Evolutionary conservation across 345 rosid genomes (phyloP).

Genomic region (Syzygium grande): DNA sequence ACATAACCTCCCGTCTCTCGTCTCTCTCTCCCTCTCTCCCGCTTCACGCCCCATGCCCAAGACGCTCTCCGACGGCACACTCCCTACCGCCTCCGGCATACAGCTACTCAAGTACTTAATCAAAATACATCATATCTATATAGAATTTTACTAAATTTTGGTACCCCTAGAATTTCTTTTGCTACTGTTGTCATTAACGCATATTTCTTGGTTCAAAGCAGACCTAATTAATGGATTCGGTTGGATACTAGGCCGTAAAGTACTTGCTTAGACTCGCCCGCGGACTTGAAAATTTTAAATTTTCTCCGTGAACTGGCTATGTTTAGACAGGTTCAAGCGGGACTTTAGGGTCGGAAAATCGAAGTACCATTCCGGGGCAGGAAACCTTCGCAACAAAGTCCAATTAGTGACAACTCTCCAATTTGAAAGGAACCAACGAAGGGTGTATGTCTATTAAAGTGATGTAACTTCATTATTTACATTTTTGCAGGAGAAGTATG

Average conservation of each 20-base stretch:
- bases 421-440: neutral
- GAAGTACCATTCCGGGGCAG: neutral
- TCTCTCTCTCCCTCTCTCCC: neutral
- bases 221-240: neutral
- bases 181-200: neutral
- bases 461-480: neutral
- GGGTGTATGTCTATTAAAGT: neutral
- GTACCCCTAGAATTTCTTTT: neutral
- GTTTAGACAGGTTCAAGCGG: neutral
- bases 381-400: neutral
- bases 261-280: neutral
- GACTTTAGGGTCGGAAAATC: neutral
- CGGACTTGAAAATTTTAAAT: neutral
- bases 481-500: conserved; percentile 8
- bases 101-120: neutral
- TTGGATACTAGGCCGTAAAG: neutral
- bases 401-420: neutral
- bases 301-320: neutral
- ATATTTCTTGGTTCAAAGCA: neutral
- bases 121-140: neutral
- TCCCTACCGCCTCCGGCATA: neutral
- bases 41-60: neutral
- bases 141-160: neutral
- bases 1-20: neutral
- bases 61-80: neutral